Percentiles rank a stretch among this genome's conserved stretches.
phyloP scores from a whole-genome alignment of 2,329 filamentous ascomycete species.

The Sclerotinia spermophila region DNA sequence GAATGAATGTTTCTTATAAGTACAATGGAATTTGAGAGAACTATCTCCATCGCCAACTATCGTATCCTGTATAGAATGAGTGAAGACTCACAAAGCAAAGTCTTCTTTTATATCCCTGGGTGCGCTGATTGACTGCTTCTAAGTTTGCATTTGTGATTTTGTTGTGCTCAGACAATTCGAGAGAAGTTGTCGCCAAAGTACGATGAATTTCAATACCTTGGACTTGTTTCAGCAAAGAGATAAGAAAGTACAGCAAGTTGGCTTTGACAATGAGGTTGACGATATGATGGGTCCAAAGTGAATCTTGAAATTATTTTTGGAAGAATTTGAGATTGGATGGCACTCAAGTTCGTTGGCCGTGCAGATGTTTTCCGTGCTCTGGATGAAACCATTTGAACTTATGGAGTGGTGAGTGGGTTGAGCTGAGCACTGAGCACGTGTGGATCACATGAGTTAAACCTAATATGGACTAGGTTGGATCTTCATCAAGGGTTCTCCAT shows the following conservation, averaged over 20 bases:
- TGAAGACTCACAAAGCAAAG: too few relatives aligned
- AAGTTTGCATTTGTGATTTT: background rate
- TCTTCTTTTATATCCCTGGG: too few relatives aligned
- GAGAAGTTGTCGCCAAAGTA: background rate
- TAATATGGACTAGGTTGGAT: background rate
- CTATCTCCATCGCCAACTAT: too few relatives aligned
- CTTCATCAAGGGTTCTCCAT: background rate
- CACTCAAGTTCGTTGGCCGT: background rate
- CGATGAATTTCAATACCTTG: background rate
- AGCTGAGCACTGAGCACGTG: slow-evolving; percentile 1
- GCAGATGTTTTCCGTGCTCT: background rate
- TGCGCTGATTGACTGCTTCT: too few relatives aligned
- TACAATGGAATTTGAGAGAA: too few relatives aligned
- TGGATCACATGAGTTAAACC: background rate
- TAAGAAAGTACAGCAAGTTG: background rate
- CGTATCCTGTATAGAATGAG: too few relatives aligned
- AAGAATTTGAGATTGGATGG: background rate
- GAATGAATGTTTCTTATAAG: too few relatives aligned
- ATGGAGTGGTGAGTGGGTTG: background rate
- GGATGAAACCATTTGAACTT: background rate
- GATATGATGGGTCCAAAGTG: background rate
- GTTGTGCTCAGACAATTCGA: background rate
- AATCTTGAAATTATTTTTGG: background rate
- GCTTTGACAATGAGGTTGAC: background rate
- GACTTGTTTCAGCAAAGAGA: background rate